Percentiles rank a stretch among this genome's conserved stretches.
Evolutionary conservation across 1,139 yeast genomes (phyloP).

Genomic region (Geotrichum siamense): DNA sequence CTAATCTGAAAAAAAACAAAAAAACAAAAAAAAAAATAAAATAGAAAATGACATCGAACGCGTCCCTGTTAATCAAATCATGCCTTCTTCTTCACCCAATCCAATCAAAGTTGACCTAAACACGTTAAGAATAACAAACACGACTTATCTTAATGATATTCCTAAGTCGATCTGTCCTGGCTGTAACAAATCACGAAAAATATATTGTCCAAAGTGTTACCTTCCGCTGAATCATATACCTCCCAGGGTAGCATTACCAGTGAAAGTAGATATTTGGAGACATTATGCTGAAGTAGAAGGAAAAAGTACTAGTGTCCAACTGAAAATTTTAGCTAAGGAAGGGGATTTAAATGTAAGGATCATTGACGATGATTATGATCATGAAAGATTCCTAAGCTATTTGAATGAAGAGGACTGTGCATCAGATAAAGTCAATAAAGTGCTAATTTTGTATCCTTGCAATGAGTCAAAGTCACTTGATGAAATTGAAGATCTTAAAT

Average conservation of each 20-base stretch:
- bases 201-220: background rate
- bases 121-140: background rate
- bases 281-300: slow-evolving; percentile 5
- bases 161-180: background rate
- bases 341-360: background rate
- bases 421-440: background rate
- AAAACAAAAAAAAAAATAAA: too few relatives aligned
- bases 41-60: too few relatives aligned
- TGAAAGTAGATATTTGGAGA: slow-evolving; percentile 3
- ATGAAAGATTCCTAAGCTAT: background rate
- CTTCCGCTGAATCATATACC: slow-evolving; percentile 1
- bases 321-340: background rate
- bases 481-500: background rate
- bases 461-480: background rate
- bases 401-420: background rate
- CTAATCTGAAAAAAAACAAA: too few relatives aligned
- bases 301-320: slow-evolving; percentile 4
- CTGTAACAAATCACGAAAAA: background rate
- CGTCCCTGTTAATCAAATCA: too few relatives aligned
- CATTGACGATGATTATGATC: background rate
- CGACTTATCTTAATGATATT: background rate
- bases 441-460: slow-evolving; percentile 2
- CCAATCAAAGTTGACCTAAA: background rate
- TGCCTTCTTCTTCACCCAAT: too few relatives aligned
- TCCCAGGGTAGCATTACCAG: background rate